A percentile compares a stretch with the other conserved stretches of the same genome.
phyloP scores from a whole-genome alignment of 1,139 yeast genomes.

The Debaryomyces udenii region DNA sequence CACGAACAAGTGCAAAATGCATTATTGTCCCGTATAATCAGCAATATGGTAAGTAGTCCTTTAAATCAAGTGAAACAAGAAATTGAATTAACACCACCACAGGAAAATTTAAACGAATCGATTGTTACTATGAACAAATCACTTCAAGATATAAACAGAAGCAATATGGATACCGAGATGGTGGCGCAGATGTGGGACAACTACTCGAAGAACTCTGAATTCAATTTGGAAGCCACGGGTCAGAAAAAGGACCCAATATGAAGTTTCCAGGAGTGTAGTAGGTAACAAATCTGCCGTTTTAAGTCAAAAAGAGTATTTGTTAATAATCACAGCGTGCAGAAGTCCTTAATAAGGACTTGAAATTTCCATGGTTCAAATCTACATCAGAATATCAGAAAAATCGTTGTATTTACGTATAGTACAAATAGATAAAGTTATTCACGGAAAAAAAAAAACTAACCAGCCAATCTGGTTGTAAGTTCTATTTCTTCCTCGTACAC shows the following conservation, averaged over 20 bases:
- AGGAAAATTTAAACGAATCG: conserved; percentile 75
- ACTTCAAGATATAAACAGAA: conserved; percentile 62
- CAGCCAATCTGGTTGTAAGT: no score
- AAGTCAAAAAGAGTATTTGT: no score
- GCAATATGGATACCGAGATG: conserved; percentile 71
- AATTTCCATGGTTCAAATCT: no score
- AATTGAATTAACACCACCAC: conserved; percentile 12
- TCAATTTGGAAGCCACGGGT: conserved; percentile 73
- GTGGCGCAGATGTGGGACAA: conserved; percentile 83
- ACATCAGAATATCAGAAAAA: neutral
- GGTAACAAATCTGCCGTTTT: neutral
- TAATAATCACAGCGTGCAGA: no score
- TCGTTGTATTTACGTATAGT: conserved; percentile 2
- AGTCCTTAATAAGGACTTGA: no score
- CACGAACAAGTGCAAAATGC: conserved; percentile 87
- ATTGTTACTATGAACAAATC: conserved; percentile 64
- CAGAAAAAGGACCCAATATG: conserved; percentile 59
- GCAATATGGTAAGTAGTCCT: conserved; percentile 61
- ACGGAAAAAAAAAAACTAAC: no score
- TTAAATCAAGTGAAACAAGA: neutral
- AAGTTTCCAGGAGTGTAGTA: no score
- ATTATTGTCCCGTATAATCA: conserved; percentile 72
- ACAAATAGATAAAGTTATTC: conserved; percentile 4
- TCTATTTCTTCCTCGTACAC: no score
- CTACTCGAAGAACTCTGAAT: conserved; percentile 70